Evolutionary conservation across 2,329 filamentous ascomycete species (phyloP).

Genomic region (Trichoderma asperellum): DNA sequence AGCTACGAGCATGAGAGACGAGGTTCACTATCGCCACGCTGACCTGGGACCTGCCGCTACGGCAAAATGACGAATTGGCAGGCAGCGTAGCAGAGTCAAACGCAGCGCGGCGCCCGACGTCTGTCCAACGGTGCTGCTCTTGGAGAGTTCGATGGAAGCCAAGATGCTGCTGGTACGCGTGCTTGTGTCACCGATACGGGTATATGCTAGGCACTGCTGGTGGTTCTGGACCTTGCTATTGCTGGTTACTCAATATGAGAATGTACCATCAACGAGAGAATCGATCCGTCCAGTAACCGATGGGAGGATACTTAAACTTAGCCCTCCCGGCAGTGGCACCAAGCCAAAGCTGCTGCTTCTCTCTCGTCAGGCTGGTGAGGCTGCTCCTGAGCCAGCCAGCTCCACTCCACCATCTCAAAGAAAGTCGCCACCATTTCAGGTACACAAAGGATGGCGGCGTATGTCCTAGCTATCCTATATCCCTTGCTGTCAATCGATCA

Average conservation of each 20-base stretch:
- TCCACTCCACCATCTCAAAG: constrained; percentile 8
- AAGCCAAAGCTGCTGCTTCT: neutral
- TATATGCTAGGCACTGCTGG: neutral
- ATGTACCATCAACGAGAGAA: neutral
- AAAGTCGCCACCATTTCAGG: constrained; percentile 22
- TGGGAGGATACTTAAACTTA: neutral
- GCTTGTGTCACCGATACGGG: neutral
- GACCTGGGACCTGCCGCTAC: neutral
- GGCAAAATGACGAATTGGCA: neutral
- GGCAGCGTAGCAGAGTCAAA: neutral
- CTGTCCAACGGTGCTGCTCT: neutral
- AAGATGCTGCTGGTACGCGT: neutral
- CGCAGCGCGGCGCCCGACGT: constrained; percentile 17
- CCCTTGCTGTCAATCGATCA: neutral
- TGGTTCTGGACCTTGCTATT: neutral
- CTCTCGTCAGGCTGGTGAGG: neutral
- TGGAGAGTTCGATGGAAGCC: neutral
- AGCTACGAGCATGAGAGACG: neutral
- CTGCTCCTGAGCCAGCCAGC: constrained; percentile 4
- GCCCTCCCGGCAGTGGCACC: neutral
- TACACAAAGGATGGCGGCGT: constrained; percentile 4
- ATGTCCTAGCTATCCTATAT: neutral
- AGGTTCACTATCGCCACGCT: neutral
- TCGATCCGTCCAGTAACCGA: neutral
- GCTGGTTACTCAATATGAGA: neutral